Evolutionary conservation across 768 basidiomycete species (phyloP).

Genomic region (Porpolomopsis calyptriformis): DNA sequence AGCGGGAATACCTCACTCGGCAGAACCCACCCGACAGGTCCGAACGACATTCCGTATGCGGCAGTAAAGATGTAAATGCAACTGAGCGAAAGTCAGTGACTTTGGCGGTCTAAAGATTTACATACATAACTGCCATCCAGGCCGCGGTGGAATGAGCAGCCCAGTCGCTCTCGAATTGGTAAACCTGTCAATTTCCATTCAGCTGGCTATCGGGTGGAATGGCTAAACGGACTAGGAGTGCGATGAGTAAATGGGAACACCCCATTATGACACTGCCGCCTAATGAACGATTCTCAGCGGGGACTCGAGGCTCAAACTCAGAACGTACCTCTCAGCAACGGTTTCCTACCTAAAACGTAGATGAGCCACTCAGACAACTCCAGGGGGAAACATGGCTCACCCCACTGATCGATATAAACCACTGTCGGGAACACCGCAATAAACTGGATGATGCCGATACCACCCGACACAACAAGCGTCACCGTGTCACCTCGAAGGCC

Average conservation of each 20-base stretch:
- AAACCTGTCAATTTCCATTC: slow-evolving; percentile 25
- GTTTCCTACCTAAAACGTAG: slow-evolving; percentile 42
- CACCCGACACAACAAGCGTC: slow-evolving; percentile 61
- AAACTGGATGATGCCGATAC: slow-evolving; percentile 71
- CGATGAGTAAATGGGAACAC: slow-evolving; percentile 52
- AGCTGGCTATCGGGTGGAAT: too few relatives aligned
- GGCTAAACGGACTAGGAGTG: slow-evolving; percentile 50
- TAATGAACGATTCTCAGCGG: slow-evolving; percentile 4
- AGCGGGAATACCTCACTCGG: slow-evolving; percentile 77
- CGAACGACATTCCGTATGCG: slow-evolving; percentile 68
- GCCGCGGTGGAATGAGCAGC: slow-evolving; percentile 43
- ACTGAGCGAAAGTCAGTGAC: slow-evolving; percentile 19
- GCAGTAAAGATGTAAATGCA: slow-evolving; percentile 67
- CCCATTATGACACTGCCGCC: slow-evolving; percentile 58
- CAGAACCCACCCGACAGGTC: slow-evolving; percentile 77
- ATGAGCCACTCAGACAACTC: not conserved
- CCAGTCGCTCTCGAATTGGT: slow-evolving; percentile 48
- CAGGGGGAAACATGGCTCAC: slow-evolving; percentile 22
- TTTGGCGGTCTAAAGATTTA: not conserved
- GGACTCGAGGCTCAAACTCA: not conserved
- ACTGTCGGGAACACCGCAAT: slow-evolving; percentile 69
- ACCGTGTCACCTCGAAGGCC: slow-evolving; percentile 51
- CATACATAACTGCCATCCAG: slow-evolving; percentile 61
- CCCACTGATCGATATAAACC: slow-evolving; percentile 54
- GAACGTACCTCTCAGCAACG: slow-evolving; percentile 40